phyloP scores from a whole-genome alignment of 805 yeast genomes.

The Metschnikowia proteae region DNA sequence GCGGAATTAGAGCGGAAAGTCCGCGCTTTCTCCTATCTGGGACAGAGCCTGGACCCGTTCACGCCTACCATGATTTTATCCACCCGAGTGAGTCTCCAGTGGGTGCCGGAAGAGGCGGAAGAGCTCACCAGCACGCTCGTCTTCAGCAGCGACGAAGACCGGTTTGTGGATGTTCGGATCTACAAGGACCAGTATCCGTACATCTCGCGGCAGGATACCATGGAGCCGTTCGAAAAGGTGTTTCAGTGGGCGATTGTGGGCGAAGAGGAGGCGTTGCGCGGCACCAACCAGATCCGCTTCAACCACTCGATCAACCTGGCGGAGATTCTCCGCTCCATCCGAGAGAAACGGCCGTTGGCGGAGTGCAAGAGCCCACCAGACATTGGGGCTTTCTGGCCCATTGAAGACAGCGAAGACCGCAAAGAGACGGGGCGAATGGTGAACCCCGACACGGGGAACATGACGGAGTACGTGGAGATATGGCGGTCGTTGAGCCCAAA shows the following conservation, averaged over 20 bases:
- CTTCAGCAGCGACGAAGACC: constrained; percentile 38
- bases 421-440: constrained; percentile 50
- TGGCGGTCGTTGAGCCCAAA: constrained; percentile 50
- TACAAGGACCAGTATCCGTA: constrained; percentile 16
- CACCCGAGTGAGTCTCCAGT: constrained; percentile 48
- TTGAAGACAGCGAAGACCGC: constrained; percentile 38
- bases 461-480: constrained; percentile 47
- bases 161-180: constrained; percentile 47
- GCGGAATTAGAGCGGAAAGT: constrained; percentile 2
- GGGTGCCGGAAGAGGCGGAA: constrained; percentile 41
- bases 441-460: constrained; percentile 41
- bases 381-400: constrained; percentile 41
- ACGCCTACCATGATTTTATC: constrained; percentile 31
- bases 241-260: constrained; percentile 64
- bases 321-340: constrained; percentile 28
- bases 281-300: constrained; percentile 36
- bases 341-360: constrained; percentile 29
- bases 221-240: constrained; percentile 22
- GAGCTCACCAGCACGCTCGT: constrained; percentile 51
- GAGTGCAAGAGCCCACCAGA: constrained; percentile 35
- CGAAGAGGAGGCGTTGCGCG: constrained; percentile 34
- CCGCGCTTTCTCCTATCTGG: not conserved
- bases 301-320: constrained; percentile 42
- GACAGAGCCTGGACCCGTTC: no score
- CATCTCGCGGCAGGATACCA: constrained; percentile 3